phyloP scores from a whole-genome alignment of 2,329 filamentous ascomycete genomes.

The Pseudogymnoascus sp. region DNA sequence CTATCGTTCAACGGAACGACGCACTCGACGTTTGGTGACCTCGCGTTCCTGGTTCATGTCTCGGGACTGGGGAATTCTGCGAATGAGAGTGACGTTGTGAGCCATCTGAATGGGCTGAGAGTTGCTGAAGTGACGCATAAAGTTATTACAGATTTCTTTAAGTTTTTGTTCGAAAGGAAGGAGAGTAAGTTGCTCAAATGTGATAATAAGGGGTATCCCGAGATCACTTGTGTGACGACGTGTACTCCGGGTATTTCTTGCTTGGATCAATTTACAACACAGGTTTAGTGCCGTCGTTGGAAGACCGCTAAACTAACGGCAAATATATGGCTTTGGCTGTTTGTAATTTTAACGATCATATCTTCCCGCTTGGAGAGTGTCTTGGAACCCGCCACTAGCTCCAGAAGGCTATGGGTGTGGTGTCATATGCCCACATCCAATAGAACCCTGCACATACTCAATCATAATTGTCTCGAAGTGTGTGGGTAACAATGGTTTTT shows the following conservation, averaged over 20 bases:
- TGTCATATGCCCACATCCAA: too few species aligned
- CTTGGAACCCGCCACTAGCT: too few species aligned
- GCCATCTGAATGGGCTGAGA: conserved; percentile 25
- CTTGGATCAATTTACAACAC: neutral
- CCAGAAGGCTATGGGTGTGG: too few species aligned
- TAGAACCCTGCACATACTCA: too few species aligned
- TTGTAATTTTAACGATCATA: too few species aligned
- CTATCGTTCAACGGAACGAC: conserved; percentile 24
- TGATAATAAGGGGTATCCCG: conserved; percentile 16
- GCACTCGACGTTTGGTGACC: conserved; percentile 30
- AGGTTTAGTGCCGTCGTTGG: too few species aligned
- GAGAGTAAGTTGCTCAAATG: conserved; percentile 13
- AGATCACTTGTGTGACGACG: conserved; percentile 15
- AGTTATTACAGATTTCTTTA: conserved; percentile 28
- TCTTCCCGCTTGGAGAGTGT: too few species aligned
- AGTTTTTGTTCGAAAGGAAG: conserved; percentile 22
- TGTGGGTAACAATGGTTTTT: neutral
- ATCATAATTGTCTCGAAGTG: neutral
- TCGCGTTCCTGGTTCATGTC: conserved; percentile 23
- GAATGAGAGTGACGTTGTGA: conserved; percentile 20
- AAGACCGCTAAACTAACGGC: too few species aligned
- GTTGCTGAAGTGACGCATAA: conserved; percentile 24
- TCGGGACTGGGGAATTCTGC: conserved; percentile 17
- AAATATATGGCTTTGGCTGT: neutral
- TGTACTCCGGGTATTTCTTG: neutral